These are phyloP conservation scores for Pseudogymnoascus sp. DNA, from an alignment of 2,329 filamentous ascomycete genomes.

Conservation along the genomic window DNA sequence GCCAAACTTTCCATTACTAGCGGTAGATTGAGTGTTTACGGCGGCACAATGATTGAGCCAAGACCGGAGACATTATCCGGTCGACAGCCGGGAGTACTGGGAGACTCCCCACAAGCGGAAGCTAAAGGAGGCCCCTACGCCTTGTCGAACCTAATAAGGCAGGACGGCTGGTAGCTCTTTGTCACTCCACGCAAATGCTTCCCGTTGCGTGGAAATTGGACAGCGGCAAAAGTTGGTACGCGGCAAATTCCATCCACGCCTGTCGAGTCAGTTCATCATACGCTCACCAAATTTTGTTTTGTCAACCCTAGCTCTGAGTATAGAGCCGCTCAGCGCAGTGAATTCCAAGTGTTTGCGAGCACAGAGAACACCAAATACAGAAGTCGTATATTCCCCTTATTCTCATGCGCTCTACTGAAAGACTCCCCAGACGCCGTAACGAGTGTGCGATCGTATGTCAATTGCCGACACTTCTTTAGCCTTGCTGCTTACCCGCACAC, in stretches of 20 bases:
- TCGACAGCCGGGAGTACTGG: background rate
- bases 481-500: background rate
- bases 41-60: background rate
- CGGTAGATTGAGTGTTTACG: background rate
- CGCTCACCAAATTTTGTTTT: background rate
- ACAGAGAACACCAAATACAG: background rate
- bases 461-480: background rate
- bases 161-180: background rate
- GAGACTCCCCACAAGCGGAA: background rate
- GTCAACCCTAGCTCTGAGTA: background rate
- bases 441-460: background rate
- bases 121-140: background rate
- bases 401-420: background rate
- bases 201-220: background rate
- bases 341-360: background rate
- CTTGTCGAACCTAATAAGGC: background rate
- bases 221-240: background rate
- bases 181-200: background rate
- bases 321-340: background rate
- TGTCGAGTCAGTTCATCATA: background rate
- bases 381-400: background rate
- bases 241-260: background rate
- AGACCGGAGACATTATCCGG: background rate
- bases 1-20: background rate
- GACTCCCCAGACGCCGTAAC: background rate